A percentile compares a stretch with the other conserved stretches of the same genome.
These are phyloP conservation scores for Lipomyces starkeyi DNA, from an alignment of 805 yeast species.

Conservation along the genomic window DNA sequence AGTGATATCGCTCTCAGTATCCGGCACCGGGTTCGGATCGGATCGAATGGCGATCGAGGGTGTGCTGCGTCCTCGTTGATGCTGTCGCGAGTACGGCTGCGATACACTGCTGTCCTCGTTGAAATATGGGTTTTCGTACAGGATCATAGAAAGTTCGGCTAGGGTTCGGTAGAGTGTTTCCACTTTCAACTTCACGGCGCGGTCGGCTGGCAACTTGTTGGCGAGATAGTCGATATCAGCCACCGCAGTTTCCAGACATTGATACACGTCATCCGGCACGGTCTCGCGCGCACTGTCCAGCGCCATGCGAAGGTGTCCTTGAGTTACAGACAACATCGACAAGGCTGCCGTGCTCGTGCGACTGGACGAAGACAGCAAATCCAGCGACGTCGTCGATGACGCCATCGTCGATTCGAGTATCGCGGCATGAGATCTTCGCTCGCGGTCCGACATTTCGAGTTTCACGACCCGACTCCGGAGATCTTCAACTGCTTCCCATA, in stretches of 20 bases:
- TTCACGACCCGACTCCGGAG: slow-evolving; percentile 17
- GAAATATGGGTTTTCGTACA: neutral
- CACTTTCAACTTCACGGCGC: slow-evolving; percentile 18
- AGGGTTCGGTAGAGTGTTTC: slow-evolving; percentile 27
- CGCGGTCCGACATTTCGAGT: slow-evolving; percentile 13
- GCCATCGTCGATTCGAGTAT: neutral
- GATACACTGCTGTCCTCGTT: neutral
- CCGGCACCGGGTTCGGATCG: neutral
- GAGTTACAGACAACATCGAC: slow-evolving; percentile 7
- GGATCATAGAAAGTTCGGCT: slow-evolving; percentile 19
- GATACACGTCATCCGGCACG: slow-evolving; percentile 6
- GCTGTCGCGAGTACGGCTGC: neutral
- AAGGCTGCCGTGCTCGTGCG: neutral
- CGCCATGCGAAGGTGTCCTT: slow-evolving; percentile 1
- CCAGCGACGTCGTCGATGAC: slow-evolving; percentile 1
- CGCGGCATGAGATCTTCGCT: neutral
- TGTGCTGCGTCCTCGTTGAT: neutral
- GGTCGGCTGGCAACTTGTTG: slow-evolving; percentile 10
- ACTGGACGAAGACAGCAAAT: slow-evolving; percentile 6
- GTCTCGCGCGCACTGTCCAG: slow-evolving; percentile 7
- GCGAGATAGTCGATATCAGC: slow-evolving; percentile 6
- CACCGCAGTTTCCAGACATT: slow-evolving; percentile 5
- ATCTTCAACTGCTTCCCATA: slow-evolving; percentile 27
- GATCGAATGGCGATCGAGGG: neutral
- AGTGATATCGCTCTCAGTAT: neutral